A percentile compares a stretch with the other conserved stretches of the same genome.
Conservation (phyloP, 1,284 basidiomycete genomes). For the Rhodotorula sp. region DNA sequence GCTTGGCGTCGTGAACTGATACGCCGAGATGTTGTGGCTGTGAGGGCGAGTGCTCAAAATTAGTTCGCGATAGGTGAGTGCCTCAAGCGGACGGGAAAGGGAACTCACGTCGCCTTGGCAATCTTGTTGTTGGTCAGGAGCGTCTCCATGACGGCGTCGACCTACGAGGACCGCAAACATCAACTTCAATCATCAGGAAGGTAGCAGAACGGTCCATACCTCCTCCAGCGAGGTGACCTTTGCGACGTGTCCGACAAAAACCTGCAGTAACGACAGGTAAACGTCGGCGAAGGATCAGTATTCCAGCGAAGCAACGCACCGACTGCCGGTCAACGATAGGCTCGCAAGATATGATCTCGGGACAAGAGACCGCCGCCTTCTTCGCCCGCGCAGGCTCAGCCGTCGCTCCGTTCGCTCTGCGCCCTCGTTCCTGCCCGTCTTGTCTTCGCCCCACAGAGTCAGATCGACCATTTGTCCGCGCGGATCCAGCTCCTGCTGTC, state of each 20-base stretch:
- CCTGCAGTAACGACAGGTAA: not conserved
- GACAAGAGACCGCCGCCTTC: conserved; percentile 17
- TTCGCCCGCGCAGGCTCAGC: not conserved
- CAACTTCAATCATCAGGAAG: not conserved
- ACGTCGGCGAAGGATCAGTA: not conserved
- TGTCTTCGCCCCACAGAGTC: too few relatives aligned
- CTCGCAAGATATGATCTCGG: conserved; percentile 24
- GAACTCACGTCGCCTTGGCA: conserved; percentile 27
- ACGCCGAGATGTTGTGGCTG: conserved; percentile 40
- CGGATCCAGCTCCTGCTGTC: not conserved
- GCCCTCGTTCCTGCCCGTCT: not conserved
- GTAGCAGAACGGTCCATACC: not conserved
- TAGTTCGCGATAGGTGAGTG: too few relatives aligned
- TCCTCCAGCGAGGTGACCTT: conserved; percentile 26
- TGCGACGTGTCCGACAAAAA: conserved; percentile 37
- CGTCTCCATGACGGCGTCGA: conserved; percentile 31
- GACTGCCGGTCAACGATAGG: conserved; percentile 35
- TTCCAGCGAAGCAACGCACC: conserved; percentile 3
- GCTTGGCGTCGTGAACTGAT: conserved; percentile 16
- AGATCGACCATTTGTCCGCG: not conserved
- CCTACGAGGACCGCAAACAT: not conserved
- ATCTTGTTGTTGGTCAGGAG: conserved; percentile 38
- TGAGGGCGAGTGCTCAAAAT: not conserved
- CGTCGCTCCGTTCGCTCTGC: not conserved
- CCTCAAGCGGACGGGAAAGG: too few relatives aligned